Evolutionary conservation across 495 filamentous ascomycete genomes (phyloP), one percentile per base, ranked within the genome.

Genomic region (Xylaria cubensis): DNA sequence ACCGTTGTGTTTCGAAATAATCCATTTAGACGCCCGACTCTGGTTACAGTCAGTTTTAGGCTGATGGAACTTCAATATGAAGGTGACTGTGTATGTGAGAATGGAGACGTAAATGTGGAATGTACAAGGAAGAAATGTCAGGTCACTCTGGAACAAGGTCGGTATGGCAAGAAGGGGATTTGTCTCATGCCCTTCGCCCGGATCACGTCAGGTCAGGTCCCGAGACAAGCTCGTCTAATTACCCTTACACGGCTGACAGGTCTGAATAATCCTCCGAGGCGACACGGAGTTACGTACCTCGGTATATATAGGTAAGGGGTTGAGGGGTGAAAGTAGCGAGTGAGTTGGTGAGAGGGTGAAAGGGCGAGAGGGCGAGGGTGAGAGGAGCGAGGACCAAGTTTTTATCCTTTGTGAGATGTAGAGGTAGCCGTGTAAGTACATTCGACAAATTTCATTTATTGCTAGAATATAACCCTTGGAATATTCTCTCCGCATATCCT

Each of bases 171-270:
- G 58, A 50, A 26, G 39, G 41, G 21, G 51, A 51, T 34, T 67
- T 65, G 41, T 53, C 41, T 62, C 26, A 6, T 62, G 32, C 29
- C 19, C 19, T 69, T 67, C 12, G 32, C 64, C 64, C 32, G 58
- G 42, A 34, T 70, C 58, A 63, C 29, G 58, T 55, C 69, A 65
- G 59, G 69, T 69, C 77, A 77, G 64, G 75, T 58, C 48, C 77
- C 77, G 77, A 79, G 77, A 79, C 77, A 77, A 50, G 71, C 75
- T 79, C 77, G 77, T 76, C 72, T 79, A 79, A 74, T 72, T 68
- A 42, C 72, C 73, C 72, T 74, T 75, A 72, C 67, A 70, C 74
- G 77, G 70, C 74, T 46, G 62, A 67, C 48, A 39, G 51, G 63
- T 56, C 48, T 59, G n/a, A 19, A 41, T 17, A 50, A 71, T 71